Conservation (phyloP, 805 yeast genomes). For the Ogataea pilisensis region DNA sequence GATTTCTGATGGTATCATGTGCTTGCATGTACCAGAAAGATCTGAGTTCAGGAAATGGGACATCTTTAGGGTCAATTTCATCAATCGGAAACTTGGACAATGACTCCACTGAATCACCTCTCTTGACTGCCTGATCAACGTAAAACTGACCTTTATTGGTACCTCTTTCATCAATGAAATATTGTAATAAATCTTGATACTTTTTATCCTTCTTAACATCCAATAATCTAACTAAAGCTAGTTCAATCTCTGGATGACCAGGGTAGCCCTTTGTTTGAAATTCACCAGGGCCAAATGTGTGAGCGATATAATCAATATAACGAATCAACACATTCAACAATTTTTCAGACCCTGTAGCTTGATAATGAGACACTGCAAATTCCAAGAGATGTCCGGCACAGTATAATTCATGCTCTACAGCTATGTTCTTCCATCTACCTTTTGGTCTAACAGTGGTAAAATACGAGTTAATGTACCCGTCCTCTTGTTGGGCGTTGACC, state of each 20-base stretch:
- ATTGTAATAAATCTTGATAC: constrained; percentile 18
- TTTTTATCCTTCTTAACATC: constrained; percentile 15
- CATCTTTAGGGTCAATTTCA: constrained; percentile 6
- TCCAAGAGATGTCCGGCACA: constrained; percentile 17
- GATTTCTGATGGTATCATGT: constrained; percentile 16
- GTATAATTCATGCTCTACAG: constrained; percentile 13
- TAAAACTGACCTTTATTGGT: constrained; percentile 17
- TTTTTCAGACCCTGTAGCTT: constrained; percentile 14
- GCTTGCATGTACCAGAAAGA: constrained; percentile 25
- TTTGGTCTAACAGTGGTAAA: constrained; percentile 20
- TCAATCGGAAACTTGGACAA: constrained; percentile 12
- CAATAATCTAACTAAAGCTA: constrained; percentile 21
- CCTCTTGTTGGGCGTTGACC: constrained; percentile 20
- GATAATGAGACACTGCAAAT: constrained; percentile 22
- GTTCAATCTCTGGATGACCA: constrained; percentile 27
- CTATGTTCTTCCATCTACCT: constrained; percentile 11
- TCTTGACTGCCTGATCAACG: constrained; percentile 13
- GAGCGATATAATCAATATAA: constrained; percentile 19
- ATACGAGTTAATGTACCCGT: constrained; percentile 24
- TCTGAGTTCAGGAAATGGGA: constrained; percentile 11
- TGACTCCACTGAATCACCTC: constrained; percentile 11
- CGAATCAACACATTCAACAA: constrained; percentile 16
- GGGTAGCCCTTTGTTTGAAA: constrained; percentile 22
- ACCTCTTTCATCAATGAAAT: constrained; percentile 24
- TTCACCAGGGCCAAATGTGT: constrained; percentile 19